A percentile compares a stretch with the other conserved stretches of the same genome.
Conservation (phyloP, 805 yeast genomes). For the Brettanomyces bruxellensis region DNA sequence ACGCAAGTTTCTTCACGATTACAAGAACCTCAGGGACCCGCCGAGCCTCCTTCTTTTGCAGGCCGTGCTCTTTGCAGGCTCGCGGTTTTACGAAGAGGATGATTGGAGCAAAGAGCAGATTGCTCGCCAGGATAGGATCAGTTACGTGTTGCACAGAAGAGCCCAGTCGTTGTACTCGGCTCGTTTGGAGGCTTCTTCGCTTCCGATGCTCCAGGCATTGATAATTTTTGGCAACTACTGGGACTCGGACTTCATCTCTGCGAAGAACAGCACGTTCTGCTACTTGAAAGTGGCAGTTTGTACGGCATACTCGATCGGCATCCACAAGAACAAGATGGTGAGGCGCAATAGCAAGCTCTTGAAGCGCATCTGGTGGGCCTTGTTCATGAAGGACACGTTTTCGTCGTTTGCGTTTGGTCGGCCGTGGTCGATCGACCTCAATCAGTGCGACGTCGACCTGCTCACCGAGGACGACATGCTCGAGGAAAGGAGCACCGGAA, state of each 20-base stretch:
- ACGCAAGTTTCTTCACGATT: constrained; percentile 48
- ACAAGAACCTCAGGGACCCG: constrained; percentile 44
- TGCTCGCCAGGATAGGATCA: constrained; percentile 29
- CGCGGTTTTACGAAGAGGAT: constrained; percentile 50
- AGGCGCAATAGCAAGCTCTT: constrained; percentile 32
- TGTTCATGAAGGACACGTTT: constrained; percentile 58
- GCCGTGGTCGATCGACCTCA: constrained; percentile 58
- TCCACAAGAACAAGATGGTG: constrained; percentile 41
- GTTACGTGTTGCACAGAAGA: constrained; percentile 52
- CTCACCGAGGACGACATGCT: constrained; percentile 53
- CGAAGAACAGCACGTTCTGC: constrained; percentile 59
- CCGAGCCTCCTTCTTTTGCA: constrained; percentile 58
- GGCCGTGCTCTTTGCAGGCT: constrained; percentile 60
- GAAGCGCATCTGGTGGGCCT: constrained; percentile 71
- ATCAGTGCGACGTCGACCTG: constrained; percentile 75
- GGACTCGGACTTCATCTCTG: constrained; percentile 65
- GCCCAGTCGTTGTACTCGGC: constrained; percentile 72
- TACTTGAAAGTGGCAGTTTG: constrained; percentile 51
- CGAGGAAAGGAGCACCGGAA: constrained; percentile 38
- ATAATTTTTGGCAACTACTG: constrained; percentile 58
- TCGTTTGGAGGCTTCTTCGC: constrained; percentile 56
- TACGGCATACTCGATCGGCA: constrained; percentile 67
- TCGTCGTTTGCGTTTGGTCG: constrained; percentile 64
- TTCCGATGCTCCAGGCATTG: constrained; percentile 52
- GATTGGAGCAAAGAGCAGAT: constrained; percentile 33